Base-by-base conservation (phyloP, 108 stramenopile species). In the Aureococcus anophagefferens region DNA sequence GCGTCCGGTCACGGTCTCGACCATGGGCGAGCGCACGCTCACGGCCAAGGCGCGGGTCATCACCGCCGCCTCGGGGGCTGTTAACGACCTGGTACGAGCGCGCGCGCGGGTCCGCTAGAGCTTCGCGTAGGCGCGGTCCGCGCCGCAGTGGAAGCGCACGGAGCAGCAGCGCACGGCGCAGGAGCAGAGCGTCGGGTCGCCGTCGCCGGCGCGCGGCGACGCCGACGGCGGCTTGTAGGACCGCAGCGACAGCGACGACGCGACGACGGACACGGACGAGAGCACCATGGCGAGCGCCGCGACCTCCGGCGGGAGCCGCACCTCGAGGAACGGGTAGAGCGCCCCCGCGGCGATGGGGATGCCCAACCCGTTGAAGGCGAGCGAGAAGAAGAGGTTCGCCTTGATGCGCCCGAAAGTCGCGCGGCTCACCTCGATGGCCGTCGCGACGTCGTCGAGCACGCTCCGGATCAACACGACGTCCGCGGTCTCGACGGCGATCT, bases 281-380 rank as follows among this genome's bases (percentile, higher is more conserved):
- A 94, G 83, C 63, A 93, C 92, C 94, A 97, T 95, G 67, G 92
- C 90, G 25, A 95, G 74, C 31, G 91, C 96, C 9, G 96, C 96
- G 68, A 94, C 85, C 44, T 89, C 90, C 1, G 96, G 94, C 14
- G 94, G 96, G n/a, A 97, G 77, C 35, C 84, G 74, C 73, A 82
- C 74, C 35, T 87, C 83, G 18, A 91, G 79, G 71, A 87, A 76
- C 28, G 96, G 95, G 80, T 87, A 97, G 30, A 95, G 78, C 7
- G 88, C 81, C 18, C 98, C 98, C 14, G 96, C 95, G 7, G 98
- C 98, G 29, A 99, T 73, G 0, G 98, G 98, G 30, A 99, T 89
- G 63, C 89, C 91, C 64, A 95, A 76, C 0, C 90, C 62, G 76
- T 99, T 99, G 92, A 98, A 99, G 14, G 87, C 79, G 79, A 97